These are phyloP conservation scores for Meira miltonrushii DNA, from an alignment of 1,284 basidiomycete genomes.

Conservation along the genomic window DNA sequence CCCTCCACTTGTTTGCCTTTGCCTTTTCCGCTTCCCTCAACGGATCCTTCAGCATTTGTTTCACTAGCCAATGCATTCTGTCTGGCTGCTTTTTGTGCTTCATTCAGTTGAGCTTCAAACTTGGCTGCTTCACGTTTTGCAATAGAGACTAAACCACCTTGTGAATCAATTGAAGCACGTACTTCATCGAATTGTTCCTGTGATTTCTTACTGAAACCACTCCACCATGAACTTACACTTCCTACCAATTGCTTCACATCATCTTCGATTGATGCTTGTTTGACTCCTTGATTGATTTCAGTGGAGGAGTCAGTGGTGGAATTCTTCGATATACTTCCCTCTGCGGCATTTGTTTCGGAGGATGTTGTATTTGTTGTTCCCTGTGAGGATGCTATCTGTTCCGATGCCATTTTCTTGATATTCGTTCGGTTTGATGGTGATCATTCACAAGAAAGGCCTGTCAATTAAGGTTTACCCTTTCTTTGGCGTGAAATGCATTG, in stretches of 20 bases:
- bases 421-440: too few relatives aligned
- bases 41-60: constrained; percentile 5
- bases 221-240: constrained; percentile 46
- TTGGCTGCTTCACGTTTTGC: constrained; percentile 31
- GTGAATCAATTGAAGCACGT: constrained; percentile 31
- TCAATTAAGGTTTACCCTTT: too few relatives aligned
- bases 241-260: constrained; percentile 42
- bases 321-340: background rate
- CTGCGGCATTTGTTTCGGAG: background rate
- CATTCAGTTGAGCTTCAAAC: constrained; percentile 37
- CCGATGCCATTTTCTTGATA: too few relatives aligned
- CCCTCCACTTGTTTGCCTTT: constrained; percentile 9
- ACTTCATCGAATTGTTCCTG: constrained; percentile 30
- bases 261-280: constrained; percentile 27
- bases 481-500: too few relatives aligned
- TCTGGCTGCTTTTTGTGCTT: constrained; percentile 33
- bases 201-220: constrained; percentile 40
- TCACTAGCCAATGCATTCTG: constrained; percentile 18
- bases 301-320: background rate
- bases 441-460: too few relatives aligned
- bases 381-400: too few relatives aligned
- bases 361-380: too few relatives aligned
- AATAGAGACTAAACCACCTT: constrained; percentile 37
- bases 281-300: background rate
- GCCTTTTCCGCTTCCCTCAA: constrained; percentile 3